Evolutionary conservation across 176 grass and related monocot genomes (phyloP), one percentile per base, ranked within the genome.

Genomic region (Chloris gayana): DNA sequence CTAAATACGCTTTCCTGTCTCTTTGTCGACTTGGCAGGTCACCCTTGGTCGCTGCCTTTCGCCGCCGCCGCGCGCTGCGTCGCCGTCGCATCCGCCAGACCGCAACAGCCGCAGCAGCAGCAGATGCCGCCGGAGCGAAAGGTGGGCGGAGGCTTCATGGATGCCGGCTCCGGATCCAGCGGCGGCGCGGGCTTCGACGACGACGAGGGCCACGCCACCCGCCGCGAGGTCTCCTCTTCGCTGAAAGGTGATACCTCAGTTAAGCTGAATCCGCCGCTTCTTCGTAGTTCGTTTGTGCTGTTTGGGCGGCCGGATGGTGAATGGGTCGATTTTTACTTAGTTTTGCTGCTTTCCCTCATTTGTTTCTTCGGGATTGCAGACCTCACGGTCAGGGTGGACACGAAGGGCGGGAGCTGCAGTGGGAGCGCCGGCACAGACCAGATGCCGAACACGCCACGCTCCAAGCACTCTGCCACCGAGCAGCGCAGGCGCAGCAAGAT

Each of bases 391-490:
- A 87, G 85, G 83, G 83, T 86, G 59, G 94, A 97, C 50, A 72
- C 87, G 14, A 92, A 90, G 77, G 94, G 87, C 8, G 82, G 89
- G 59, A 90, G 85, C 76, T 84, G 87, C 87, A 88, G 82, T 54
- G 93, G 90, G 69, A 90, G 87, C 25, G 86, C 80, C 32, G 91
- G 91, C 29, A 92, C 80, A 9, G 94, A 97, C 85, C 89, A 94
- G 29, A 70, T 82, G 62, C 92, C 95, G 18, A 87, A 90, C 78
- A 92, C 95, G n/a, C 95, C 95, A 8, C 93, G 89, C 67, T 98
- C 95, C 17, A 98, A 98, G 83, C 95, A 98, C 71, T 98, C 95
- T 15, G 95, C 95, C 65, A 94, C 92, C 7, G 95, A 98, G 85
- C 95, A 98, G 61, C 90, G 92, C 32, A 75, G 95, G 60, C 93